Evolutionary conservation across 1,284 basidiomycete species (phyloP), one percentile per base, ranked within the genome.

Genomic region (Mycosarcoma maydis): DNA sequence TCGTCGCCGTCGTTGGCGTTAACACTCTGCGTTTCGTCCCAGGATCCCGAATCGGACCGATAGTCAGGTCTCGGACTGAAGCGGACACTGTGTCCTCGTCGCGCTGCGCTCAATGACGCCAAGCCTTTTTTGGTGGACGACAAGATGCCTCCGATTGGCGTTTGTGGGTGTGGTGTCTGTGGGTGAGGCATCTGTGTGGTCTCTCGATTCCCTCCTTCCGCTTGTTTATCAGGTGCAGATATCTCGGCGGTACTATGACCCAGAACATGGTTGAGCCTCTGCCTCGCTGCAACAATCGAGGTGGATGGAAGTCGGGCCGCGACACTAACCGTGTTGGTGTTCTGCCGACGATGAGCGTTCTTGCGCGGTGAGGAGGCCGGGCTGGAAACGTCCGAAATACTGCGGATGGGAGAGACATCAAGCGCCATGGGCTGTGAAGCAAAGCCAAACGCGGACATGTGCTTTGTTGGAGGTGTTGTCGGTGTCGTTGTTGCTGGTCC

Each of bases 41-140:
- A 70, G 22, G 53, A 57, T 8, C 68, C 68, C 19, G 68, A 71
- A 47, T 71, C 68, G n/a, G 62, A 66, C 3, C 68, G 20, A 24
- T 66, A 71, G 34, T 71, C 68, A 0, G 68, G 68, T 29, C 57
- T 40, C 23, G 68, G 68, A 19, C 68, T 71, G 46, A 71, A 71
- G 2, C 68, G 37, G 1, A 71, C 68, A 37, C 58, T 71, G 19
- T 60, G 67, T 17, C 56, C 47, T 11, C 58, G 27, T 5, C 51
- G 22, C 1, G 46, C 46, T 2, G 50, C 36, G 22, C 53, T 56
- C 20, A 54, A 34, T 36, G 43, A 41, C 27, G 45, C 26, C 29
- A 34, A 10, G 0, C 40, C 48, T 29, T 60, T 64, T 22, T 43
- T 62, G 4, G 50, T 39, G 9, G 58, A 57, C 5, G 58, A 37